Percentiles rank a stretch among this genome's conserved stretches.
Evolutionary conservation across 2,329 filamentous ascomycete genomes (phyloP).

Genomic region (Cladosporium sp.): DNA sequence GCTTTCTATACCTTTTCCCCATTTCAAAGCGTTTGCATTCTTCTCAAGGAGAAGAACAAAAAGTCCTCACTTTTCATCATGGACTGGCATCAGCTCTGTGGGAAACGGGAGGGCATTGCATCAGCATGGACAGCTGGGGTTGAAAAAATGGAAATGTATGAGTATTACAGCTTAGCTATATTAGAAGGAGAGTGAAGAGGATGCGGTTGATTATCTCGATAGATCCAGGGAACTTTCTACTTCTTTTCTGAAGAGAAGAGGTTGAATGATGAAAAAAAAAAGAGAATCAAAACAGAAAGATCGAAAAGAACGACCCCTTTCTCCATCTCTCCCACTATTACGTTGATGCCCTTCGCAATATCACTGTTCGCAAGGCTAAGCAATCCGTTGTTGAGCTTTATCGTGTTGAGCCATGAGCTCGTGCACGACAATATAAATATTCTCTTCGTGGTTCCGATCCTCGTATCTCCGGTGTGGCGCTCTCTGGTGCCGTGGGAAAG

Average conservation of each 20-base stretch:
- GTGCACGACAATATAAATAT: not conserved
- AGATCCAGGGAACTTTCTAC: not conserved
- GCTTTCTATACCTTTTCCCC: not conserved
- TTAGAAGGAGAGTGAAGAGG: not conserved
- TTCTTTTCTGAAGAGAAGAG: not conserved
- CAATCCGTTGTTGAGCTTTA: not conserved
- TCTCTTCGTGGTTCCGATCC: not conserved
- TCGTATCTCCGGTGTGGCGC: not conserved
- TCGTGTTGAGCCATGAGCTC: not conserved
- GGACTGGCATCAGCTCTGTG: not conserved
- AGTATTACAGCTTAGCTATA: constrained; percentile 12
- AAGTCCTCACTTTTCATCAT: not conserved
- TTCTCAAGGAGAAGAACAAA: not conserved
- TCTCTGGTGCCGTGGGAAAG: not conserved
- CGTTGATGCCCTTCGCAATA: too few species aligned
- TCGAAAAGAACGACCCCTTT: not conserved
- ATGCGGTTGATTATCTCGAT: not conserved
- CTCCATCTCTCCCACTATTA: too few species aligned
- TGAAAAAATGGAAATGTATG: constrained; percentile 3
- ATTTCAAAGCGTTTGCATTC: not conserved
- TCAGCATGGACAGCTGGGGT: not conserved
- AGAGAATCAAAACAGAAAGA: not conserved
- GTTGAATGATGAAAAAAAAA: not conserved
- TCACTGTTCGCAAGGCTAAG: too few species aligned
- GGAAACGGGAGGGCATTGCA: not conserved